phyloP scores from a whole-genome alignment of 1,139 yeast genomes.

The Nematodospora anomalae region DNA sequence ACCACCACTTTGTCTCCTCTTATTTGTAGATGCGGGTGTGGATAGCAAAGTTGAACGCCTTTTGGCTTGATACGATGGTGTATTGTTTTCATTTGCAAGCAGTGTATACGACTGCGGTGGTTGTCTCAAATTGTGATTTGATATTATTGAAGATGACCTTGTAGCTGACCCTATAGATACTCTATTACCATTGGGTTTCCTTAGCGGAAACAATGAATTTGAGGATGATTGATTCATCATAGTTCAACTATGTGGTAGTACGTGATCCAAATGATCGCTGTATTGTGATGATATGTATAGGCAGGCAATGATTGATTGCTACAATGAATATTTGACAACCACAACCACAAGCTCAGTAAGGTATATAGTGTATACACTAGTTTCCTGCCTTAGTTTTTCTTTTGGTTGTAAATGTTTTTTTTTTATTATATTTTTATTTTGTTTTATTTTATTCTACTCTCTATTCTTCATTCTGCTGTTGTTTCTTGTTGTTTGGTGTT shows the following conservation, averaged over 20 bases:
- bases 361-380: not conserved
- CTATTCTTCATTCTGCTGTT: constrained; percentile 1
- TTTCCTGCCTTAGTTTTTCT: not conserved
- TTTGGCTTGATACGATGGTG: constrained; percentile 19
- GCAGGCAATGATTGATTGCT: no score
- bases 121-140: constrained; percentile 6
- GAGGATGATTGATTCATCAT: constrained; percentile 7
- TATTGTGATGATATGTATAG: not conserved
- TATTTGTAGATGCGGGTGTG: constrained; percentile 41
- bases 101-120: constrained; percentile 4
- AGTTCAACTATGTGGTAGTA: not conserved
- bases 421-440: not conserved
- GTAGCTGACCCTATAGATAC: constrained; percentile 14
- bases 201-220: constrained; percentile 6
- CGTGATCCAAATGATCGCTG: not conserved
- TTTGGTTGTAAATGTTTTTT: not conserved
- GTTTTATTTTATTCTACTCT: not conserved
- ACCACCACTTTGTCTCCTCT: constrained; percentile 31
- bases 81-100: constrained; percentile 2
- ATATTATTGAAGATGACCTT: constrained; percentile 4
- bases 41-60: constrained; percentile 35
- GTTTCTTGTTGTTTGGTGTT: constrained; percentile 1
- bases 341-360: no score
- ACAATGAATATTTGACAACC: not conserved
- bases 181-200: constrained; percentile 5